Percentiles rank a stretch among this genome's conserved stretches.
phyloP scores from a whole-genome alignment of 164 flowering plant genomes.

The Paratinospora sagittata region DNA sequence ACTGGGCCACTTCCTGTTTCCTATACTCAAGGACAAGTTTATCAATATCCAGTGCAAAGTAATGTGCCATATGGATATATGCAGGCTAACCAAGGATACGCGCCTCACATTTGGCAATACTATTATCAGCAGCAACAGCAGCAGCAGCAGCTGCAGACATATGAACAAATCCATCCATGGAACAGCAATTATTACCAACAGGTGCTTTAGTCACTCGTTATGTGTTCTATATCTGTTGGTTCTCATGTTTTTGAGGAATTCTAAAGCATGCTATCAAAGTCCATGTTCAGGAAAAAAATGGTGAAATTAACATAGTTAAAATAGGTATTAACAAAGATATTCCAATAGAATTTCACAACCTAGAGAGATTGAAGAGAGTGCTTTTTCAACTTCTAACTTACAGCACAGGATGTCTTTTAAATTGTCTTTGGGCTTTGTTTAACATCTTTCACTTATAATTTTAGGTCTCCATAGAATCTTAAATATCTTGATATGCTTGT shows the following conservation, averaged over 20 bases:
- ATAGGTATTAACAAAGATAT: neutral
- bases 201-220: slow-evolving; percentile 12
- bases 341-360: neutral
- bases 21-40: slow-evolving; percentile 30
- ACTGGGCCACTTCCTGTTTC: slow-evolving; percentile 26
- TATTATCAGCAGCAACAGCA: slow-evolving; percentile 57
- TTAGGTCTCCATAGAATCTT: neutral
- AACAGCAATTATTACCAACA: slow-evolving; percentile 22
- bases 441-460: neutral
- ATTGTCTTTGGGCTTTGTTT: neutral
- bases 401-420: neutral
- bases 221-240: neutral
- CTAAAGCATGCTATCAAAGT: neutral
- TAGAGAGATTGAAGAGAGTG: neutral
- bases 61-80: slow-evolving; percentile 29
- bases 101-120: slow-evolving; percentile 60
- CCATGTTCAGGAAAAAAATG: neutral
- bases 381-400: neutral
- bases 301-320: neutral
- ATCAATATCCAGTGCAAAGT: slow-evolving; percentile 31
- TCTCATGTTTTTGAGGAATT: neutral
- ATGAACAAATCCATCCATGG: slow-evolving; percentile 21
- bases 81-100: slow-evolving; percentile 39
- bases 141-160: slow-evolving; percentile 20
- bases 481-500: neutral